These are phyloP conservation scores for Pontederia crassipes DNA, from an alignment of 176 grass and related monocot genomes.

Conservation along the genomic window DNA sequence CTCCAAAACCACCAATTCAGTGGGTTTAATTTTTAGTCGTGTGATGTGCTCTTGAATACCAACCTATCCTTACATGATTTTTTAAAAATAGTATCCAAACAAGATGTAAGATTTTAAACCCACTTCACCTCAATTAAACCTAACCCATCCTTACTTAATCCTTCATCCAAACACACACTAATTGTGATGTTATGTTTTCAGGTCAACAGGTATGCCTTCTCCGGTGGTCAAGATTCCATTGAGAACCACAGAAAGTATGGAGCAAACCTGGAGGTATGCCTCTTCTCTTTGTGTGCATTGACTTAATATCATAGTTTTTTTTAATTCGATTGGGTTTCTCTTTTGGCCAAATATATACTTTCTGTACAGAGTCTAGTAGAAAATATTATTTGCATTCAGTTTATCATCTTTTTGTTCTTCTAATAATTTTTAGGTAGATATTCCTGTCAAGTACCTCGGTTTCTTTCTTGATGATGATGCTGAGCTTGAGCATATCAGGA, in stretches of 20 bases:
- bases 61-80: no score
- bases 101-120: no score
- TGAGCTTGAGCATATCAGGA: constrained; percentile 61
- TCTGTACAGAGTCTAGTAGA: neutral
- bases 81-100: no score
- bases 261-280: constrained; percentile 72
- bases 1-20: no score
- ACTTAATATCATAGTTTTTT: no score
- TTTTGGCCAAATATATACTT: neutral
- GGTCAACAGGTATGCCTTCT: constrained; percentile 93
- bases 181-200: constrained; percentile 19
- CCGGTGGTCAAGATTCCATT: constrained; percentile 77
- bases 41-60: no score
- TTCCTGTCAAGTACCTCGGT: constrained; percentile 79
- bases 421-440: constrained; percentile 57
- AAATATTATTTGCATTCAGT: neutral
- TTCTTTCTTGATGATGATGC: constrained; percentile 98
- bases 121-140: no score
- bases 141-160: no score
- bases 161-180: no score
- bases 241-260: constrained; percentile 85
- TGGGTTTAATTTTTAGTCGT: no score
- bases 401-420: neutral
- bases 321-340: neutral
- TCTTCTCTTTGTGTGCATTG: neutral